Evolutionary conservation across 495 filamentous ascomycete species (phyloP), one percentile per base, ranked within the genome.

Genomic region (Penicillium canescens): DNA sequence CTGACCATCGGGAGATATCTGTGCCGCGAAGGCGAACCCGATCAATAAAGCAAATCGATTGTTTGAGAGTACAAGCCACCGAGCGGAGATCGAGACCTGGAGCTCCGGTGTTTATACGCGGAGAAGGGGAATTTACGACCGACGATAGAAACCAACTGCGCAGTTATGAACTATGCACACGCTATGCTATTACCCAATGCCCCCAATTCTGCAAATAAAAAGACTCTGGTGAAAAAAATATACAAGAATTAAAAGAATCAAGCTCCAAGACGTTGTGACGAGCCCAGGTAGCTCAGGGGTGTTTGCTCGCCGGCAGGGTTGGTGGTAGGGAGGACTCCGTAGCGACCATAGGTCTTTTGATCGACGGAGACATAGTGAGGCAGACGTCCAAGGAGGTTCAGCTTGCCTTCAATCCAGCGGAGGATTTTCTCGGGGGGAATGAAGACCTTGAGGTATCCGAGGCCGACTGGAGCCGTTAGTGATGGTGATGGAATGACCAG

Each of bases 291-390:
- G 42, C 75, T 80, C 72, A 87, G 70, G 1, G 82, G 76, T n/a
- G 80, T 74, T 44, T 69, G 67, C 36, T 45, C 57, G 65, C 21
- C 52, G 20, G 59, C 56, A 4, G 65, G 39, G 18, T 65, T 76
- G 26, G 74, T 77, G 0, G 83, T 83, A 2, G 92, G 92, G 18
- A 97, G 73, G 14, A 97, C 89, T 1, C 92, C 92, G 63, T 93
- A 96, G 42, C 92, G 81, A n/a, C 92, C 92, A 63, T 91, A 95
- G n/a, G 88, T 95, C 81, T 95, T 96, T 66, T 96, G 92, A 63
- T 97, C 92, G 11, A 97, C 83, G 16, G 88, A 92, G 13, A 97
- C 86, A 62, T 95, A 97, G 70, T 93, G 88, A 13, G 92, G 91
- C 35, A 96, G 70, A 51, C 89, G 78, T 12, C 85, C 89, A 3